Evolutionary conservation across 768 basidiomycete species (phyloP), one percentile per base, ranked within the genome.

Genomic region (Suillus cothurnatus): DNA sequence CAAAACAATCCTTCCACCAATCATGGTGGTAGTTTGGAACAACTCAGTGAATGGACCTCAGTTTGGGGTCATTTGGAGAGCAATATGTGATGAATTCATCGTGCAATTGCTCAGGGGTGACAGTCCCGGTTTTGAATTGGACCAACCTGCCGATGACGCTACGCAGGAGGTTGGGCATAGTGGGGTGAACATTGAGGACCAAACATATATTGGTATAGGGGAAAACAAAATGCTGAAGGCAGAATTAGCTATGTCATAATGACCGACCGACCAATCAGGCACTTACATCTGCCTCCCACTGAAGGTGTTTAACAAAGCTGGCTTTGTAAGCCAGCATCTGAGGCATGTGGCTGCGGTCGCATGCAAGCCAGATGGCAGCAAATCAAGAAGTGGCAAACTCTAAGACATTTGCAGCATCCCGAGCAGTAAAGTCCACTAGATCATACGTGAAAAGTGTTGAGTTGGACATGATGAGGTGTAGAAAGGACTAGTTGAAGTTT

Each of bases 51-150:
- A 0, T 15, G 3, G 15, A 50, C 2, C 23, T 7, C 3, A 50
- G 14, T 7, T 2, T 1, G 4, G 23, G 23, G 49, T 26, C 14
- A 2, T 50, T 1, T 2, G 26, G 49, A 26, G 14, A 50, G 14
- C 49, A 50, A 2, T 26, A 2, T 0, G 5, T 2, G 12, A 26
- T 7, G 23, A 26, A 50, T 50, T 50, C 14, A 7, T 50, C 4
- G 6, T 26, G 2, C 0, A 50, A 15, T 1, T 26, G 3, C 23
- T 50, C 15, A 2, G 23, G 2, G 0, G 23, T 50, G 6, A 26
- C 26, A 0, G 0, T 3, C 0, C 49, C 6, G 3, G 49, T 50
- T 26, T 26, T 14, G 0, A 26, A 50, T 2, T 0, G 1, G 49
- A 1, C 0, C 0, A 50, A 50, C 2, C 12, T 5, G 6, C n/a